Percentiles rank a stretch among this genome's conserved stretches.
Conservation (phyloP, 441 rosid genomes). For the Lepidium campestre region DNA sequence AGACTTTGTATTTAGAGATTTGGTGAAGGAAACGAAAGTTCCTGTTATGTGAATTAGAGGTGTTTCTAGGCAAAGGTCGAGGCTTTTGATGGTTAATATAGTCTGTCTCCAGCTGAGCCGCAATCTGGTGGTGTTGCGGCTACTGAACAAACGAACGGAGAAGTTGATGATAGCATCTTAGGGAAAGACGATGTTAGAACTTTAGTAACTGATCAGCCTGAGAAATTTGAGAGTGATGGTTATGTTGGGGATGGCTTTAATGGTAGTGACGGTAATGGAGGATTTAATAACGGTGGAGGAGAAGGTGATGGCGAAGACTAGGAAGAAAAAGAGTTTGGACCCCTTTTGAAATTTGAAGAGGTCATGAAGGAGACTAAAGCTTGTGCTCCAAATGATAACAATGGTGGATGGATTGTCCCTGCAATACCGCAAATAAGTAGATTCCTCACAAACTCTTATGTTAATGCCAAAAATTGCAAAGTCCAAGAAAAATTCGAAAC, state of each 20-base stretch:
- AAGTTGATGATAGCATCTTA: conserved; percentile 20
- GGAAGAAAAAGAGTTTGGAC: conserved; percentile 85
- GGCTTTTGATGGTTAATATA: conserved; percentile 31
- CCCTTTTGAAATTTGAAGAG: conserved; percentile 72
- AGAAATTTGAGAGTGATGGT: conserved; percentile 29
- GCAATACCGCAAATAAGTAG: no score
- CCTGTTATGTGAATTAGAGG: conserved; percentile 14
- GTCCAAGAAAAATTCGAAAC: not conserved
- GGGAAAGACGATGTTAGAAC: conserved; percentile 24
- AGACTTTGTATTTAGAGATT: conserved; percentile 15
- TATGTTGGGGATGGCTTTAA: conserved; percentile 26
- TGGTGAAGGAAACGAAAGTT: conserved; percentile 18
- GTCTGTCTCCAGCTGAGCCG: conserved; percentile 30
- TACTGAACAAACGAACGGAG: conserved; percentile 16
- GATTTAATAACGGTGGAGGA: conserved; percentile 37
- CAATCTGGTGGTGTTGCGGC: conserved; percentile 21
- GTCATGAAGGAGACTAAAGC: conserved; percentile 67
- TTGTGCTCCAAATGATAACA: not conserved
- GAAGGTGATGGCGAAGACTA: conserved; percentile 36
- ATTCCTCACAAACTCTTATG: not conserved
- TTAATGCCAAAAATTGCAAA: not conserved
- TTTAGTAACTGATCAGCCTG: conserved; percentile 25
- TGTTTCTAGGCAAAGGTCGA: conserved; percentile 27
- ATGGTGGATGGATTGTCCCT: not conserved
- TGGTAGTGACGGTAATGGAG: conserved; percentile 47